Percentiles rank a stretch among this genome's conserved stretches.
Conservation (phyloP, 352 stramenopile genomes). For the Phytophthora sp. region DNA sequence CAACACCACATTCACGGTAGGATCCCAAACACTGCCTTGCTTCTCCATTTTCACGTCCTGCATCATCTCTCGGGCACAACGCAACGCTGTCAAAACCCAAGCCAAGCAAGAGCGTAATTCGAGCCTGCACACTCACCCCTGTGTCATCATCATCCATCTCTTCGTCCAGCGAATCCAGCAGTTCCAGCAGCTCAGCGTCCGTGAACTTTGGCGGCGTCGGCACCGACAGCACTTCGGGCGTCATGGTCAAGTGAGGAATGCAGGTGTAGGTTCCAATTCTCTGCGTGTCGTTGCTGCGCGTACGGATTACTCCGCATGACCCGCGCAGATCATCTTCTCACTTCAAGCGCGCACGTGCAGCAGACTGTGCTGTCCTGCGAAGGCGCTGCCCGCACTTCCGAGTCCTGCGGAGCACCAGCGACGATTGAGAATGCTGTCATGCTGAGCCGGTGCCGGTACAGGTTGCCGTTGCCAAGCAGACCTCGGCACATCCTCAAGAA, state of each 20-base stretch:
- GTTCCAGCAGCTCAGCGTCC: slow-evolving; percentile 51
- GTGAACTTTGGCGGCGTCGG: slow-evolving; percentile 36
- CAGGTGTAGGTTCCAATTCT: not conserved
- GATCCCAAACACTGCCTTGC: not conserved
- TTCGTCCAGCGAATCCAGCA: slow-evolving; percentile 37
- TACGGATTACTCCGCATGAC: slow-evolving; percentile 17
- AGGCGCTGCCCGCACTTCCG: too few species aligned
- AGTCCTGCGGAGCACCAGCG: too few species aligned
- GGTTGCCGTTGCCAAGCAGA: not conserved
- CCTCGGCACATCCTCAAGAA: not conserved
- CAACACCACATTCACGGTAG: slow-evolving; percentile 7
- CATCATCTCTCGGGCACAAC: not conserved
- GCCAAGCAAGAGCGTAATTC: not conserved
- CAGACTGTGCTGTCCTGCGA: too few species aligned
- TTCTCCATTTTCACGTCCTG: slow-evolving; percentile 14
- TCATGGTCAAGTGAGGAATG: slow-evolving; percentile 8
- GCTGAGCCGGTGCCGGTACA: too few species aligned
- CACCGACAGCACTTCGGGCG: not conserved
- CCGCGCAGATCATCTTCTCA: not conserved
- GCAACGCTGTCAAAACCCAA: not conserved
- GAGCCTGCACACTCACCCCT: not conserved
- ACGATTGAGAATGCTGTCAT: too few species aligned
- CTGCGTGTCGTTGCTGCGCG: slow-evolving; percentile 5
- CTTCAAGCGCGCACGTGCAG: not conserved
- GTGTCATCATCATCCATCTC: not conserved